A percentile compares a stretch with the other conserved stretches of the same genome.
Evolutionary conservation across 768 basidiomycete species (phyloP).

Genomic region (Termitomyces sp.): DNA sequence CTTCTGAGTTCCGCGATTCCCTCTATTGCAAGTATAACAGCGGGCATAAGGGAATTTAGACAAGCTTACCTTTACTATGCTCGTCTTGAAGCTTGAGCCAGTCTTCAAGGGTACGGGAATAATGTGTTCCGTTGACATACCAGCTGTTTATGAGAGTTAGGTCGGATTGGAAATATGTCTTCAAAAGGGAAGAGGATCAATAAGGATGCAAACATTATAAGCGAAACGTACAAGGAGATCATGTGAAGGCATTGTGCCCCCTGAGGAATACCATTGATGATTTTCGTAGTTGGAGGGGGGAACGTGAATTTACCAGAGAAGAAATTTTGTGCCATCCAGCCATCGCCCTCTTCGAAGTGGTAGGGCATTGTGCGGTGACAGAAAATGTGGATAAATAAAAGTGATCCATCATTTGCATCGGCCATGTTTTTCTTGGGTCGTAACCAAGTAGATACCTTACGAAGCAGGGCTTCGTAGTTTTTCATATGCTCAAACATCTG

Average conservation of each 20-base stretch:
- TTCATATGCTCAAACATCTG: constrained; percentile 80
- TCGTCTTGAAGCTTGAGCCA: constrained; percentile 61
- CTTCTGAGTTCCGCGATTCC: background rate
- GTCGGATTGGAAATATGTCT: background rate
- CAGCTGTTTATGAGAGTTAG: constrained; percentile 39
- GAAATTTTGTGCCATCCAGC: constrained; percentile 76
- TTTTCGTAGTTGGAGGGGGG: background rate
- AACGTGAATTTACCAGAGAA: constrained; percentile 50
- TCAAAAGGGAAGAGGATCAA: too few species aligned
- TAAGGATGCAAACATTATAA: background rate
- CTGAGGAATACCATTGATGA: background rate
- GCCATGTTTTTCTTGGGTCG: constrained; percentile 33
- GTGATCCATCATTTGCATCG: constrained; percentile 21
- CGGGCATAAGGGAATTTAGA: too few species aligned
- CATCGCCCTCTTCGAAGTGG: constrained; percentile 65
- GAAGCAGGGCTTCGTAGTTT: constrained; percentile 60
- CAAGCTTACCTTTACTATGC: constrained; percentile 27
- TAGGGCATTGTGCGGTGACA: constrained; percentile 63
- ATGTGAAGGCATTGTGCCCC: constrained; percentile 1
- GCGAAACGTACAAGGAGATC: background rate
- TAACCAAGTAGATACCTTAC: constrained; percentile 65
- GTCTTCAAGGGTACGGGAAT: constrained; percentile 59
- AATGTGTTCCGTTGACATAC: constrained; percentile 63
- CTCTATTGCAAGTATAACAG: background rate
- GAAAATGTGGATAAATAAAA: constrained; percentile 71